phyloP scores from a whole-genome alignment of 2,329 filamentous ascomycete genomes.

The Sordariomycetes sp. region DNA sequence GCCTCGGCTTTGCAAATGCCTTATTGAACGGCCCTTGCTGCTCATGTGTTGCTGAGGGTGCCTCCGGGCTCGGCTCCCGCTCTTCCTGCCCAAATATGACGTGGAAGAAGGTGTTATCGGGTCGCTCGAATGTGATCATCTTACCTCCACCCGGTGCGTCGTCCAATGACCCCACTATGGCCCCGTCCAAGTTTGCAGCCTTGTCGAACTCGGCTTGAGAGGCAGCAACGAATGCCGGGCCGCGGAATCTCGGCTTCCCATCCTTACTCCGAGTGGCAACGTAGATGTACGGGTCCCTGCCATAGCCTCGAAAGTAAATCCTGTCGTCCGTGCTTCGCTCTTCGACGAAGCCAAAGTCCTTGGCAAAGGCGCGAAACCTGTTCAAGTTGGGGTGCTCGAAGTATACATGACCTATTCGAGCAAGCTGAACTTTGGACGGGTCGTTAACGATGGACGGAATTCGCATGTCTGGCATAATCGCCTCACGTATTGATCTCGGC shows the following conservation, averaged over 20 bases:
- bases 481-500: no score
- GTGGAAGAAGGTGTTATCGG: conserved; percentile 20
- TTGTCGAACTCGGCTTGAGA: conserved; percentile 10
- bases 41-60: conserved; percentile 5
- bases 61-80: conserved; percentile 5
- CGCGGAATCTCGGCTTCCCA: conserved; percentile 12
- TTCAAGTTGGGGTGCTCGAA: conserved; percentile 16
- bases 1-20: conserved; percentile 4
- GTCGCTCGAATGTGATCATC: conserved; percentile 21
- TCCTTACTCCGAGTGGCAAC: conserved; percentile 24
- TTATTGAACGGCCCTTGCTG: conserved; percentile 6
- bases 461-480: no score
- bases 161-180: conserved; percentile 1
- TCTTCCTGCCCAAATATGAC: conserved; percentile 14
- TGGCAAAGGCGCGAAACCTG: conserved; percentile 12
- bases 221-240: conserved; percentile 18
- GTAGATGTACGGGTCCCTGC: conserved; percentile 39
- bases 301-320: conserved; percentile 41
- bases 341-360: conserved; percentile 17
- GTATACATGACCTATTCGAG: conserved; percentile 8
- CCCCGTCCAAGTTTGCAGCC: conserved; percentile 5
- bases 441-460: no score
- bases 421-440: no score
- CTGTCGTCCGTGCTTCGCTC: conserved; percentile 12
- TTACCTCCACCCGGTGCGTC: conserved; percentile 22